These are phyloP conservation scores for Uronychia binucleata DNA, from an alignment of 73 alveolate species.

Conservation along the genomic window DNA sequence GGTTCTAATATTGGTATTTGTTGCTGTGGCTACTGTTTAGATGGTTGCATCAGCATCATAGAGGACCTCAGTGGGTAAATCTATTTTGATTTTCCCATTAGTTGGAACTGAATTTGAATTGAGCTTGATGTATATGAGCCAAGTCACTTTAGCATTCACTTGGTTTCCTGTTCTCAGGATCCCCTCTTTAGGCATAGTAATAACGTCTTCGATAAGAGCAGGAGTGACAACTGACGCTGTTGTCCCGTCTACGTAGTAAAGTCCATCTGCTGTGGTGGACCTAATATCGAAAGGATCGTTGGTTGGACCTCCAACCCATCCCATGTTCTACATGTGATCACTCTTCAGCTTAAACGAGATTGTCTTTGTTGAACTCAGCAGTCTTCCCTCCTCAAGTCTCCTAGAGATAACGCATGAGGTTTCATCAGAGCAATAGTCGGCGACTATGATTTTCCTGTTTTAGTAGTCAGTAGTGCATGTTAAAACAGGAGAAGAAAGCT, in stretches of 20 bases:
- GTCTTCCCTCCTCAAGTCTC: not conserved
- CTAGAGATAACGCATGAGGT: conserved; percentile 34
- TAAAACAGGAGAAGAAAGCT: not conserved
- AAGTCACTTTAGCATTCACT: conserved; percentile 36
- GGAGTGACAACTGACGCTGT: conserved; percentile 40
- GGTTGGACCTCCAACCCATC: conserved; percentile 50
- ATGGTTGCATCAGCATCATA: conserved; percentile 30
- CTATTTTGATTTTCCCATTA: conserved; percentile 28
- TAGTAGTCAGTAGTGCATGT: conserved; percentile 24
- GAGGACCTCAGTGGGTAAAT: conserved; percentile 42
- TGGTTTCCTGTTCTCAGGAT: conserved; percentile 45
- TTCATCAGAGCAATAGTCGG: conserved; percentile 45
- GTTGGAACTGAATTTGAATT: conserved; percentile 42
- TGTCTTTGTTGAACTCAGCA: not conserved
- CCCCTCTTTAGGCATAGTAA: conserved; percentile 49
- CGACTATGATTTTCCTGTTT: conserved; percentile 29
- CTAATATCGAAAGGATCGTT: conserved; percentile 41
- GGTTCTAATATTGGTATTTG: conserved; percentile 1
- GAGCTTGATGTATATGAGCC: conserved; percentile 32
- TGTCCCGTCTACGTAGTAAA: conserved; percentile 53
- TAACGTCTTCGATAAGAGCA: conserved; percentile 28
- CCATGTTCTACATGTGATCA: conserved; percentile 46
- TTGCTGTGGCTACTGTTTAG: not conserved
- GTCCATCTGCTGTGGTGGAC: conserved; percentile 53
- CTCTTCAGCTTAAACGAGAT: conserved; percentile 33